These are phyloP conservation scores for Apodospora peruviana DNA, from an alignment of 495 filamentous ascomycete species.

Conservation along the genomic window DNA sequence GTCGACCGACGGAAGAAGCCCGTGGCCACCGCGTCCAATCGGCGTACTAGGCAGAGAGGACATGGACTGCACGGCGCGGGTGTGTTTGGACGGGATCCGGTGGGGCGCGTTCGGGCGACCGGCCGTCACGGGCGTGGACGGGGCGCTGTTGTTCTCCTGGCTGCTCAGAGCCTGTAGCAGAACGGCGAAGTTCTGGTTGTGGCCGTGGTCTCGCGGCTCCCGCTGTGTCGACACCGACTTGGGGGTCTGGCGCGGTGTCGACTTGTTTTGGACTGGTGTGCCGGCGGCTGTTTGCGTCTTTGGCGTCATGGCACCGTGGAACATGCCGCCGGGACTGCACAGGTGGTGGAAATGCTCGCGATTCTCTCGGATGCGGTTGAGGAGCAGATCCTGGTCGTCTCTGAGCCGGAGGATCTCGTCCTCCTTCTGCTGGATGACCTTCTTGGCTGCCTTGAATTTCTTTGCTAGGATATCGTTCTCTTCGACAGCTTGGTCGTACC, in stretches of 20 bases:
- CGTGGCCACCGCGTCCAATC: conserved; percentile 33
- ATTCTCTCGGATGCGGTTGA: conserved; percentile 81
- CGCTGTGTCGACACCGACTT: conserved; percentile 36
- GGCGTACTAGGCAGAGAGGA: conserved; percentile 81
- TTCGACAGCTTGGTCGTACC: conserved; percentile 54
- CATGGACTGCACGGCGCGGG: conserved; percentile 65
- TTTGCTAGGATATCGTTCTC: conserved; percentile 59
- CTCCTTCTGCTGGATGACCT: conserved; percentile 60
- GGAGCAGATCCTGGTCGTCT: conserved; percentile 70
- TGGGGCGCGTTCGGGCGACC: conserved; percentile 32
- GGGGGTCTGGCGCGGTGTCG: conserved; percentile 43
- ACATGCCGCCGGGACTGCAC: conserved; percentile 49
- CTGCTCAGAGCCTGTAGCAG: conserved; percentile 74
- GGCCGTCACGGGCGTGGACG: conserved; percentile 52
- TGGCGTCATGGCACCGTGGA: conserved; percentile 48
- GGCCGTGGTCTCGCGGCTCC: conserved; percentile 32
- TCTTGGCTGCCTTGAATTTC: conserved; percentile 66
- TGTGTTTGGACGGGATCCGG: conserved; percentile 52
- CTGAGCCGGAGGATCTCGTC: conserved; percentile 59
- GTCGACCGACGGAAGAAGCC: conserved; percentile 47
- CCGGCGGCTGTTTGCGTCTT: conserved; percentile 40
- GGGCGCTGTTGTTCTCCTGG: conserved; percentile 63
- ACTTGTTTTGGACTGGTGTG: conserved; percentile 43
- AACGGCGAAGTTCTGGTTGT: conserved; percentile 60
- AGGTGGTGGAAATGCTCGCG: conserved; percentile 73